These are phyloP conservation scores for Periconia digitata DNA, from an alignment of 2,329 filamentous ascomycete species.

Conservation along the genomic window DNA sequence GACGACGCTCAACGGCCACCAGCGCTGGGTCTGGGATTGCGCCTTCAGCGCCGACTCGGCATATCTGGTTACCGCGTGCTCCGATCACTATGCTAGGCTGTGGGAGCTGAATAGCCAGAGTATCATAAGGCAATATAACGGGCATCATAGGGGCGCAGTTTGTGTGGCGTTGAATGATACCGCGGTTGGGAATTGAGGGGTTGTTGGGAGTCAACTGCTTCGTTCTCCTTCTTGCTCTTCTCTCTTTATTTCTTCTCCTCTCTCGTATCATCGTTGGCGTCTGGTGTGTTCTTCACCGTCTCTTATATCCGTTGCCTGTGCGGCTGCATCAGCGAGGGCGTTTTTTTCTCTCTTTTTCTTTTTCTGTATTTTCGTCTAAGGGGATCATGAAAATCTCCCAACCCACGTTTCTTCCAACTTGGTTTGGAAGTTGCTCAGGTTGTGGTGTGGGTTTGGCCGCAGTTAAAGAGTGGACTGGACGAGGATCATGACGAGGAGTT, in stretches of 20 bases:
- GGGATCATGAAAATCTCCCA: too few species aligned
- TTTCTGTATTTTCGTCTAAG: background rate
- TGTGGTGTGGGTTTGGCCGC: too few species aligned
- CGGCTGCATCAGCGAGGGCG: slow-evolving; percentile 1
- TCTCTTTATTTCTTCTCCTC: background rate
- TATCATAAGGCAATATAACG: slow-evolving; percentile 94
- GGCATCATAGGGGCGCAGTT: slow-evolving; percentile 87
- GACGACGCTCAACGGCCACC: slow-evolving; percentile 84
- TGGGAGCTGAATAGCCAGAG: slow-evolving; percentile 87
- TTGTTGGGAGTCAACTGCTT: too few species aligned
- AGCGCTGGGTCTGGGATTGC: slow-evolving; percentile 97
- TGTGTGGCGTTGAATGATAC: slow-evolving; percentile 88
- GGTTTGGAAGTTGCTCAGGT: too few species aligned
- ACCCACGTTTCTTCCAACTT: too few species aligned
- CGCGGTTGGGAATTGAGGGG: slow-evolving; percentile 38
- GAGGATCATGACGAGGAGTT: too few species aligned
- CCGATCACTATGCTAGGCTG: slow-evolving; percentile 86
- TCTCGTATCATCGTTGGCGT: background rate
- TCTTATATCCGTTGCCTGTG: background rate
- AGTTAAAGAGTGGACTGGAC: too few species aligned
- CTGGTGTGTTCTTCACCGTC: background rate
- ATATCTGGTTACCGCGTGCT: slow-evolving; percentile 90
- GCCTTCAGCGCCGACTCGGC: slow-evolving; percentile 92
- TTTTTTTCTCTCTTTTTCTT: too few species aligned
- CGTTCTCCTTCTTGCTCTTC: too few species aligned